Evolutionary conservation across 2,329 filamentous ascomycete species (phyloP).

Genomic region (Microdochium nivale): DNA sequence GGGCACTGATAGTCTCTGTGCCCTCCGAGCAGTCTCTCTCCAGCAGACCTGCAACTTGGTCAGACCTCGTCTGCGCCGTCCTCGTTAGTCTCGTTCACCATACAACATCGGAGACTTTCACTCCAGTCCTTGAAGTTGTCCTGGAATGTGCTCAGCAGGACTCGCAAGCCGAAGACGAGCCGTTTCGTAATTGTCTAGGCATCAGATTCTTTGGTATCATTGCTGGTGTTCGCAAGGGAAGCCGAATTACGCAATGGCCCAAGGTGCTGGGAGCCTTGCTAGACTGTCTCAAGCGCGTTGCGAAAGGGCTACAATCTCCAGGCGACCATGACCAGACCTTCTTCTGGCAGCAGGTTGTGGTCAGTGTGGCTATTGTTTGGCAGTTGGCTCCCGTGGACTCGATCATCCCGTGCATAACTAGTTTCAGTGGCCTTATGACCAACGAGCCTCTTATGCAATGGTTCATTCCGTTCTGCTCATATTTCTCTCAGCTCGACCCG

Average conservation of each 20-base stretch:
- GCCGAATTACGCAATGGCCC: conserved; percentile 65
- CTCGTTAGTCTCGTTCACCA: conserved; percentile 79
- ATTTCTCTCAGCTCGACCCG: conserved; percentile 64
- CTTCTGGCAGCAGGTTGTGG: conserved; percentile 51
- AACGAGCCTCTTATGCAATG: conserved; percentile 57
- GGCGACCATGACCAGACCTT: conserved; percentile 20
- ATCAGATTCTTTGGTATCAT: conserved; percentile 57
- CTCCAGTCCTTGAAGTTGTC: conserved; percentile 55
- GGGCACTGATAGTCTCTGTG: conserved; percentile 40
- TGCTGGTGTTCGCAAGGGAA: conserved; percentile 74
- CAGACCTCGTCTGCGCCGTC: conserved; percentile 63
- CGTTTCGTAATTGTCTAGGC: conserved; percentile 37
- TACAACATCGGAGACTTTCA: conserved; percentile 65
- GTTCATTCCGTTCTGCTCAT: conserved; percentile 81
- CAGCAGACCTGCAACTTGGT: conserved; percentile 41
- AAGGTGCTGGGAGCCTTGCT: conserved; percentile 48
- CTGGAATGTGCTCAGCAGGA: conserved; percentile 38
- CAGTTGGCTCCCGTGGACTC: conserved; percentile 72
- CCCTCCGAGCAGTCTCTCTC: conserved; percentile 41
- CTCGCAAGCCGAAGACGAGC: conserved; percentile 18
- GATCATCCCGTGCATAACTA: conserved; percentile 59
- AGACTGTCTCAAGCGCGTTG: conserved; percentile 39
- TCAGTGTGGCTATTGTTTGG: conserved; percentile 57
- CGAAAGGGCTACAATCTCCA: conserved; percentile 28
- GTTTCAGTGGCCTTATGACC: conserved; percentile 57